These are phyloP conservation scores for Penicillium sp. DNA, from an alignment of 2,329 filamentous ascomycete species.

Conservation along the genomic window DNA sequence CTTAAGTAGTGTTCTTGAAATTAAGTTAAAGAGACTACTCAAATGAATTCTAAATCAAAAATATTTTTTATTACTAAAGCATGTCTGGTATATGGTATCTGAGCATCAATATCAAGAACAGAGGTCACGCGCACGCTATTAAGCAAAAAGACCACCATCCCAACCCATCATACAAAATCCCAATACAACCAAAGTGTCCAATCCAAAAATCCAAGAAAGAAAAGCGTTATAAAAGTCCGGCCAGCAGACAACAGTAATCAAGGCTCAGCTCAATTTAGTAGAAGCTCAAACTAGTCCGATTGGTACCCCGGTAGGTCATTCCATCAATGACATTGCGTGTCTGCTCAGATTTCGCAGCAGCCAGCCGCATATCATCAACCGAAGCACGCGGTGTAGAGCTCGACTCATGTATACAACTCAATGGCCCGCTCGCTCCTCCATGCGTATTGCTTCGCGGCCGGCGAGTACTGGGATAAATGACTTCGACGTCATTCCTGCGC, in stretches of 20 bases:
- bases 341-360: neutral
- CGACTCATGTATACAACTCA: slow-evolving; percentile 36
- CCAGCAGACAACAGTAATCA: slow-evolving; percentile 22
- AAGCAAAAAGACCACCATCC: neutral
- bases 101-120: neutral
- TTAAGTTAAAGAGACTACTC: neutral
- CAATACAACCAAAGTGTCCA: slow-evolving; percentile 2
- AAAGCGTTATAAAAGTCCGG: slow-evolving; percentile 11
- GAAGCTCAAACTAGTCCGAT: slow-evolving; percentile 30
- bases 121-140: neutral
- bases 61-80: neutral
- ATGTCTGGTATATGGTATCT: slow-evolving; percentile 1
- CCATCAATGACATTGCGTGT: slow-evolving; percentile 18
- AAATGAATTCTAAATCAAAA: neutral
- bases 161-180: neutral
- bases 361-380: slow-evolving; percentile 22
- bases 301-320: slow-evolving; percentile 32
- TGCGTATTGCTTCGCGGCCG: slow-evolving; percentile 36
- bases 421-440: slow-evolving; percentile 21
- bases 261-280: slow-evolving; percentile 7
- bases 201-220: slow-evolving; percentile 5
- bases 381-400: slow-evolving; percentile 20
- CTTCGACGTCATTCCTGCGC: slow-evolving; percentile 34
- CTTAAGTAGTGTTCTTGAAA: too few relatives aligned
- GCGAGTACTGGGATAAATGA: slow-evolving; percentile 37